Evolutionary conservation across 352 stramenopile genomes (phyloP), one percentile per base, ranked within the genome.

Genomic region (Pythium guiyangense): DNA sequence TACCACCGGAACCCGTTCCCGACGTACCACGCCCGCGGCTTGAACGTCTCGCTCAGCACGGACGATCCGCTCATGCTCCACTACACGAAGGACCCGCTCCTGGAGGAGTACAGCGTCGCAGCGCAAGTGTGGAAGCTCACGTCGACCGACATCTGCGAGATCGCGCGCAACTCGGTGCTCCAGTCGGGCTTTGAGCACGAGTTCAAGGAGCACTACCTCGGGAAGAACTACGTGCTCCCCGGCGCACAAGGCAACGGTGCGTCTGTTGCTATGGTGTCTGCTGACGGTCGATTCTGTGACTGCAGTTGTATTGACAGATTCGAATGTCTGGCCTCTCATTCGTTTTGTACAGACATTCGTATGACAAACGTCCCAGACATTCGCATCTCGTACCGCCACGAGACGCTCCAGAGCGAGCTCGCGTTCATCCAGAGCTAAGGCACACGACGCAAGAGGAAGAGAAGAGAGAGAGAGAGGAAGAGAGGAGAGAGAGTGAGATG

Each of bases 51-150:
- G 14, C 71, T 99, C 27, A 98, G 92, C 46, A 99, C 97, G 15
- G 97, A 99, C 63, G 97, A 99, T 73, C 97, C 97, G 11, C 77
- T 99, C 26, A 88, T 99, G 73, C 94, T 99, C 37, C 97, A 99
- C 71, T 98, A 99, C 84, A 98, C 94, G 14, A 98, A 99, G 66
- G 97, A 99, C 69, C 84, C 97, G 26, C 71, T 99, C 31, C 70
- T 99, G 17, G 97, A 99, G 77, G 90, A 98, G 56, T 98, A 98
- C 67, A 97, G 75, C 54, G 84, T 97, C 22, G 92, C 91, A 72
- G 79, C 85, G 6, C 88, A 97, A 60, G 90, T 98, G 39, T 98
- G 92, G 91, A 96, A 97, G 66, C 77, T 98, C 54, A 98, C 89
- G 26, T 96, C 97, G 60, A 97, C 96, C 12, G 97, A 99, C 60